Evolutionary conservation across 257 asterid genomes (phyloP).

Genomic region (Nicotiana benthamiana): DNA sequence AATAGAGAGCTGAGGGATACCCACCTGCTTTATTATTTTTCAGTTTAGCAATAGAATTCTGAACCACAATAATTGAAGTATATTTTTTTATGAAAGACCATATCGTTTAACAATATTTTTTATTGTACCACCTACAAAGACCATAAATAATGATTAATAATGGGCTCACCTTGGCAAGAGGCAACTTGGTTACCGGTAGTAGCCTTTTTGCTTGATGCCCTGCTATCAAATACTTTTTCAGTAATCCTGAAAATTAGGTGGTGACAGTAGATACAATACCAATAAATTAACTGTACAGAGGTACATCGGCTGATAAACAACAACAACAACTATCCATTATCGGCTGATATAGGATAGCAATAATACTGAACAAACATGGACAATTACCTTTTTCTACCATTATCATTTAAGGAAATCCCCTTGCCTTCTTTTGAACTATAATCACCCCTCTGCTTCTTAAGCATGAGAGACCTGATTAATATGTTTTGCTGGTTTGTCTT

Average conservation of each 20-base stretch:
- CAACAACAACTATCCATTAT: no score
- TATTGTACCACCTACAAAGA: not conserved
- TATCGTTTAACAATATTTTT: not conserved
- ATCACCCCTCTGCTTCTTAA: conserved; percentile 58
- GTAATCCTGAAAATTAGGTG: conserved; percentile 42
- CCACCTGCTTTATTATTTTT: not conserved
- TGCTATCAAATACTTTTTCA: conserved; percentile 55
- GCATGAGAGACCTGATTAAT: conserved; percentile 65
- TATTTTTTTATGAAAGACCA: not conserved
- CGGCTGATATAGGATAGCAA: not conserved
- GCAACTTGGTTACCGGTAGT: conserved; percentile 34
- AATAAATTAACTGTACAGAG: not conserved
- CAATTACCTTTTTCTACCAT: conserved; percentile 62
- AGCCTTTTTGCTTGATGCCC: conserved; percentile 63
- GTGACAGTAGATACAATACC: conserved; percentile 1
- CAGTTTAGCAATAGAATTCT: not conserved
- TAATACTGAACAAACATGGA: conserved; percentile 6
- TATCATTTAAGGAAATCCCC: conserved; percentile 27
- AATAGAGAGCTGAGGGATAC: not conserved
- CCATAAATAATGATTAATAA: not conserved
- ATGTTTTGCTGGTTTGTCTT: conserved; percentile 68
- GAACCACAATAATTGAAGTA: not conserved
- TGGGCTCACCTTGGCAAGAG: conserved; percentile 47
- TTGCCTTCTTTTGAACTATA: conserved; percentile 44
- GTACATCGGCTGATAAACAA: not conserved